Evolutionary conservation across 2,329 filamentous ascomycete species (phyloP).

Genomic region (Penicillium sp.): DNA sequence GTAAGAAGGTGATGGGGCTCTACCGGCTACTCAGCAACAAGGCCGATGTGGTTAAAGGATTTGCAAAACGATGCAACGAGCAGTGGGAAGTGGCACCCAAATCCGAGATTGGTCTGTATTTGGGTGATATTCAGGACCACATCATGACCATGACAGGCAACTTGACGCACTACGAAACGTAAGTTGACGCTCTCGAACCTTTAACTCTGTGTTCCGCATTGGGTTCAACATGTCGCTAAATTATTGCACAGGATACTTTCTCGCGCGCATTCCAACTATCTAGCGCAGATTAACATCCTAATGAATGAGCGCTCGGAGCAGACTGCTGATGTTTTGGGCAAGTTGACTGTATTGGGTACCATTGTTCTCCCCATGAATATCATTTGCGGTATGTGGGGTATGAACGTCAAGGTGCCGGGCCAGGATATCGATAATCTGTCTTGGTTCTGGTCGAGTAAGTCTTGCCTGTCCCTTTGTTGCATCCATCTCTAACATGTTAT

Average conservation of each 20-base stretch:
- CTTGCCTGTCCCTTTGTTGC: constrained; percentile 13
- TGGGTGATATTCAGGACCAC: constrained; percentile 98
- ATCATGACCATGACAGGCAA: constrained; percentile 99
- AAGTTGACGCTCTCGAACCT: constrained; percentile 37
- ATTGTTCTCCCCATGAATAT: constrained; percentile 99
- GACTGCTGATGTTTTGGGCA: constrained; percentile 91
- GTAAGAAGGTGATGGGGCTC: constrained; percentile 95
- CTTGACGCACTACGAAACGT: constrained; percentile 94
- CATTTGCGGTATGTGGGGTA: constrained; percentile 96
- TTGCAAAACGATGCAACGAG: constrained; percentile 97
- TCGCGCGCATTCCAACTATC: constrained; percentile 90
- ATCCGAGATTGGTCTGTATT: constrained; percentile 93
- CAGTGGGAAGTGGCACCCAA: constrained; percentile 94
- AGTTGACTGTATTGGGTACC: constrained; percentile 91
- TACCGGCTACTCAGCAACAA: constrained; percentile 94
- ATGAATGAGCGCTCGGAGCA: constrained; percentile 98
- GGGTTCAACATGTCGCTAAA: constrained; percentile 13
- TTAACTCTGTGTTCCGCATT: not conserved
- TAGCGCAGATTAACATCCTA: constrained; percentile 98
- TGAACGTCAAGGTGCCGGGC: constrained; percentile 96
- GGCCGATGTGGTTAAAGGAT: constrained; percentile 98
- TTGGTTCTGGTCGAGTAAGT: constrained; percentile 67
- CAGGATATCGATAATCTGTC: constrained; percentile 76
- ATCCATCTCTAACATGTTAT: constrained; percentile 1
- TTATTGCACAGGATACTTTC: constrained; percentile 68